Base-by-base conservation (phyloP, 768 basidiomycete genomes). In the Holtermannia corniformis region DNA sequence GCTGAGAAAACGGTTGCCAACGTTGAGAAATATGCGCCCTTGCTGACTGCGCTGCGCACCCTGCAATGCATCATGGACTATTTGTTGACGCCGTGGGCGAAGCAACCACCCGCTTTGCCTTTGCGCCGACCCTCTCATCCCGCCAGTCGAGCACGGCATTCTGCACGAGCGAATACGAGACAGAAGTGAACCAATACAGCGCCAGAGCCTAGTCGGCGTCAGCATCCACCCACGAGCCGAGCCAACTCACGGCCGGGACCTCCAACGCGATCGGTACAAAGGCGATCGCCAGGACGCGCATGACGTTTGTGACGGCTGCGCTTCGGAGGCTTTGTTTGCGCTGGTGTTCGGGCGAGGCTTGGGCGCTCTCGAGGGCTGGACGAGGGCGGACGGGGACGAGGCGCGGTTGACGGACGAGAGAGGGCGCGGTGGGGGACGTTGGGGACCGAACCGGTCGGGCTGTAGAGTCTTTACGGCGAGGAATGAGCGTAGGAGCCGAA, bases 151-250 rank as follows among this genome's bases (percentile, higher is more conserved):
- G 57, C 13, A 59, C 19, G 4, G 62, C 20, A 50, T 68, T 70
- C 56, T 75, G 74, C 0, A 56, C 56, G 2, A 75, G 49, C 5
- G 71, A 70, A 50, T 65, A 75, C 11, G 59, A 45, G 50, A 71
- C 69, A 19, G 65, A 67, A 4, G 72, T 67, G 7, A 68, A 44
- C 74, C 74, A 75, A 49, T 75, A 75, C 5, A 72, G 45, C 21
- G 63, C 68, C 1, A 75, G 64, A 3, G 72, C 72, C 73, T 74
- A 56, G 12, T 0, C 14, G 14, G 13, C 22, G 22, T 49, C 24
- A 44, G 20, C 5, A 11, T 23, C 4, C 21, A 4, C 13, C 40
- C 28, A 25, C 21, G n/a, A 44, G 41, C 26, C 41, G 37, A 21
- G 44, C 5, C 7, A 10, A 68, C 73, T 62, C 46, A 74, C 73